A percentile compares a stretch with the other conserved stretches of the same genome.
Evolutionary conservation across 2,329 filamentous ascomycete species (phyloP).

Genomic region (Diaporthe aspalathi): DNA sequence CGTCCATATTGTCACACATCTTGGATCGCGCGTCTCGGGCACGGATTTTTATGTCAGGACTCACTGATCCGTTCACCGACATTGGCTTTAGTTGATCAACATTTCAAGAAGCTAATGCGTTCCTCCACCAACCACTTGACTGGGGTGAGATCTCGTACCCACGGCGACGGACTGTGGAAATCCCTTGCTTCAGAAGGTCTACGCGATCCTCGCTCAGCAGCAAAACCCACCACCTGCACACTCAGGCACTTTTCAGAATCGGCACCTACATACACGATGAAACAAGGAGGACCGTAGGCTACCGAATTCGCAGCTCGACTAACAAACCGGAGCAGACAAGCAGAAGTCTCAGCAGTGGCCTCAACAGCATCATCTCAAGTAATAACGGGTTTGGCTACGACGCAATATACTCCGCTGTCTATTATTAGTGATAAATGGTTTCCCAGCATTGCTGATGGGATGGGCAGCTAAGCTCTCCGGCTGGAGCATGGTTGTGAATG

Average conservation of each 20-base stretch:
- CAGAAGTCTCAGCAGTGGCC: neutral
- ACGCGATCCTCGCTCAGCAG: neutral
- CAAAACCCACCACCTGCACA: neutral
- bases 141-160: neutral
- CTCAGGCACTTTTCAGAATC: neutral
- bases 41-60: neutral
- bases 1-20: neutral
- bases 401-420: neutral
- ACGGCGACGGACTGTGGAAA: neutral
- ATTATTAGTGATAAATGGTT: neutral
- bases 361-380: neutral
- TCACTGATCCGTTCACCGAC: fast-evolving
- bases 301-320: neutral
- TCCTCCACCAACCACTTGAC: neutral
- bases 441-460: neutral
- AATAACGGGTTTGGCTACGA: neutral
- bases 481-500: neutral
- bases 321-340: neutral
- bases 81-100: neutral
- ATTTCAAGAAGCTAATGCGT: neutral
- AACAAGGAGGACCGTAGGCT: neutral
- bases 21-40: neutral
- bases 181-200: neutral
- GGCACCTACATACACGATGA: too few species aligned
- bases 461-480: neutral